Evolutionary conservation across 306 rosid genomes (phyloP).

Genomic region (Prunus mongolica): DNA sequence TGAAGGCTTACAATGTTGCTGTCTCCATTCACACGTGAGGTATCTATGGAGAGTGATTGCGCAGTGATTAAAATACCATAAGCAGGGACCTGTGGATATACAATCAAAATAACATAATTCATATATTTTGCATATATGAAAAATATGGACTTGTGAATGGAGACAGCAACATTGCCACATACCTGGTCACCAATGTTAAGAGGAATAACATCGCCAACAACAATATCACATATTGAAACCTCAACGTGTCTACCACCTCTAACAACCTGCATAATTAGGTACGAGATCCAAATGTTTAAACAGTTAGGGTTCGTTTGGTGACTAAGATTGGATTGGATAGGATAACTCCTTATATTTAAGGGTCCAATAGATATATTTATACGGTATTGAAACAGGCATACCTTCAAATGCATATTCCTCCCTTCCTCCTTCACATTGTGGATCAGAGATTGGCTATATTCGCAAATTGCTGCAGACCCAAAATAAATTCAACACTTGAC

Average conservation of each 20-base stretch:
- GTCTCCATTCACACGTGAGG: slow-evolving; percentile 98
- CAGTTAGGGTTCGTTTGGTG: too few relatives aligned
- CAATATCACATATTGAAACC: slow-evolving; percentile 81
- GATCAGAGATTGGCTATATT: slow-evolving; percentile 83
- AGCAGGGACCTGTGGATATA: slow-evolving; percentile 67
- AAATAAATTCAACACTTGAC: too few relatives aligned
- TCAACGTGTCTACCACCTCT: slow-evolving; percentile 86
- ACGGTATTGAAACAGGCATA: slow-evolving; percentile 10
- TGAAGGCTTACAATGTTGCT: slow-evolving; percentile 70
- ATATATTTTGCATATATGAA: slow-evolving; percentile 1
- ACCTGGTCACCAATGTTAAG: slow-evolving; percentile 91
- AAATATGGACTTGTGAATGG: not conserved
- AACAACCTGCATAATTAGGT: slow-evolving; percentile 45
- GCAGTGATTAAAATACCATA: slow-evolving; percentile 81
- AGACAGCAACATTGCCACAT: not conserved
- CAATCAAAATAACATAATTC: not conserved
- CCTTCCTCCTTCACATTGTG: slow-evolving; percentile 71
- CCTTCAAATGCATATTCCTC: slow-evolving; percentile 79
- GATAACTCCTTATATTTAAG: too few relatives aligned
- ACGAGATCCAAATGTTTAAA: too few relatives aligned
- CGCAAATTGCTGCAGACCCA: slow-evolving; percentile 58
- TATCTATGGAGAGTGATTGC: slow-evolving; percentile 85
- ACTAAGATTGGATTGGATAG: too few relatives aligned
- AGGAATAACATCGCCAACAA: slow-evolving; percentile 90
- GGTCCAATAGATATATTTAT: too few relatives aligned